Evolutionary conservation across 1,284 basidiomycete genomes (phyloP).

Genomic region (Ceratobasidium sp.): DNA sequence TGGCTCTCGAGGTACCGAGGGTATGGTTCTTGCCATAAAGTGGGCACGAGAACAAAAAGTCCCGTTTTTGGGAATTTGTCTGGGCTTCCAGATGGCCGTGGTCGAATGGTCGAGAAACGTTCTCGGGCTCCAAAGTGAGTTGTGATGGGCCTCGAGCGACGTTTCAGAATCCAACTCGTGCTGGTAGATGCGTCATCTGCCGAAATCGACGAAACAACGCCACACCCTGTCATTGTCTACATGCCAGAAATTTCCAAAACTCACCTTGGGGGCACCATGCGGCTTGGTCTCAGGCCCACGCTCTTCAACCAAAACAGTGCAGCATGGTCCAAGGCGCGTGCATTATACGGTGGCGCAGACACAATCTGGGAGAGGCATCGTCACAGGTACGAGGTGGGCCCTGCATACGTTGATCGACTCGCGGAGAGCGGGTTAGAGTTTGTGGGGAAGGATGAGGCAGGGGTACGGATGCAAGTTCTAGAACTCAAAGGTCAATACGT

Average conservation of each 20-base stretch:
- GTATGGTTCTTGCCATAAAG: slow-evolving; percentile 96
- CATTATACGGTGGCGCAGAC: slow-evolving; percentile 83
- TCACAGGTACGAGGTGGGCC: slow-evolving; percentile 98
- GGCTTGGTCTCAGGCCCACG: slow-evolving; percentile 92
- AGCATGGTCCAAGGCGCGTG: slow-evolving; percentile 71
- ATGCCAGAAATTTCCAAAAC: slow-evolving; percentile 99
- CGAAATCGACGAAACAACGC: slow-evolving; percentile 71
- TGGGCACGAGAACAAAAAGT: slow-evolving; percentile 95
- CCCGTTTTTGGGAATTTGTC: slow-evolving; percentile 96
- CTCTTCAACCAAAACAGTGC: slow-evolving; percentile 76
- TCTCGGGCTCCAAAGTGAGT: slow-evolving; percentile 70
- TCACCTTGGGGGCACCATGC: slow-evolving; percentile 99
- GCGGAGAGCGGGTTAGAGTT: slow-evolving; percentile 80
- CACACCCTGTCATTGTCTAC: slow-evolving; percentile 87
- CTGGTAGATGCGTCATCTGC: slow-evolving; percentile 82
- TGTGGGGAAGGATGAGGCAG: slow-evolving; percentile 92
- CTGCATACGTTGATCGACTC: slow-evolving; percentile 79
- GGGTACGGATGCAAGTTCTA: slow-evolving; percentile 97
- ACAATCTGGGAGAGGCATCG: slow-evolving; percentile 97
- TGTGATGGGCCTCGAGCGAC: background rate
- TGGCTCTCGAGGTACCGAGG: slow-evolving; percentile 91
- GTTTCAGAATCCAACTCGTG: background rate
- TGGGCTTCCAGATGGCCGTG: slow-evolving; percentile 97
- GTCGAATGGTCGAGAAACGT: slow-evolving; percentile 94
- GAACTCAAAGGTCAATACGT: slow-evolving; percentile 75